These are phyloP conservation scores for Globisporangium parvum DNA, from an alignment of 352 stramenopile genomes.

Conservation along the genomic window DNA sequence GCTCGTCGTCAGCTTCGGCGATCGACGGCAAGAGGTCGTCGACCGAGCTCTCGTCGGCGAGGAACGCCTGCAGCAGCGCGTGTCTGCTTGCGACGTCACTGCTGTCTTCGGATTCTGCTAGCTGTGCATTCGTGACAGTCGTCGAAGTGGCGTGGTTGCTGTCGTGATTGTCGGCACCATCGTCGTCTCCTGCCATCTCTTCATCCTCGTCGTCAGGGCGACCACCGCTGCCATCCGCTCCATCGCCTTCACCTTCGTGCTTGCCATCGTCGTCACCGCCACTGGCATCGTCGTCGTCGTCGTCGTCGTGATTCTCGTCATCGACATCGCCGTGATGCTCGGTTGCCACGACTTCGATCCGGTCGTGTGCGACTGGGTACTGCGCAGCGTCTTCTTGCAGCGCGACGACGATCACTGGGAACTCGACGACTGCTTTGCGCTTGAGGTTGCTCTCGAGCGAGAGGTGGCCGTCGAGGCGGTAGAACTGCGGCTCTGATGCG, in stretches of 20 bases:
- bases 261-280: background rate
- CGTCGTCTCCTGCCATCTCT: background rate
- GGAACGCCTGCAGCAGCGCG: background rate
- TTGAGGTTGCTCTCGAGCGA: constrained; percentile 70
- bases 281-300: background rate
- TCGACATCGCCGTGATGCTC: constrained; percentile 2
- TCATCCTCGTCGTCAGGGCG: background rate
- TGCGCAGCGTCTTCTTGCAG: constrained; percentile 32
- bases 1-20: constrained; percentile 14
- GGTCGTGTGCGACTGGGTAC: constrained; percentile 57
- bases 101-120: background rate
- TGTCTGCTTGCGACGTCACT: background rate
- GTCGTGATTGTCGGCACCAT: background rate
- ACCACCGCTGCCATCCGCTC: no score
- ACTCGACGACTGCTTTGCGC: constrained; percentile 76
- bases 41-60: constrained; percentile 10
- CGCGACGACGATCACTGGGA: constrained; percentile 63
- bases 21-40: constrained; percentile 16
- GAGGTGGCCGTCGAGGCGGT: constrained; percentile 52
- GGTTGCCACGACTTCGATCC: constrained; percentile 50
- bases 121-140: background rate
- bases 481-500: constrained; percentile 63
- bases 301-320: constrained; percentile 4
- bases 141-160: no score
- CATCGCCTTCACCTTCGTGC: no score